Evolutionary conservation across 345 rosid species (phyloP).

Genomic region (Eucalyptus pauciflora): DNA sequence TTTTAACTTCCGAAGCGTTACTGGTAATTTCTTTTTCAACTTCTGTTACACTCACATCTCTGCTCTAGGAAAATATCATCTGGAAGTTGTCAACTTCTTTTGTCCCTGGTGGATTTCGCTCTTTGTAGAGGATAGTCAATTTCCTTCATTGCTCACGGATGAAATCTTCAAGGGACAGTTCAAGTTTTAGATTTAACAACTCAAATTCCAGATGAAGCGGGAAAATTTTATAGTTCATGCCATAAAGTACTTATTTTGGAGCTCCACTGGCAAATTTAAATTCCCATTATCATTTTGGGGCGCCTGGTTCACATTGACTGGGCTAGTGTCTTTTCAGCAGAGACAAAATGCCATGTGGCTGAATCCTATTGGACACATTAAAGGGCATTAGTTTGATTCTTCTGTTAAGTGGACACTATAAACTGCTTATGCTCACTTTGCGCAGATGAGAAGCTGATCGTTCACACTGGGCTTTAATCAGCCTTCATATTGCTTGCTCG

Average conservation of each 20-base stretch:
- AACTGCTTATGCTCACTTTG: neutral
- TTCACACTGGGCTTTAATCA: neutral
- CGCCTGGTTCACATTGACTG: neutral
- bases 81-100: neutral
- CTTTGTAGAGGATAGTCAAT: neutral
- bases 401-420: neutral
- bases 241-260: neutral
- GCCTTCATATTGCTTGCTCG: neutral
- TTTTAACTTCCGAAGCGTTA: constrained; percentile 90
- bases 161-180: neutral
- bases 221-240: neutral
- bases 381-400: neutral
- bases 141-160: neutral
- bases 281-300: neutral
- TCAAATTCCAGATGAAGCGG: neutral
- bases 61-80: neutral
- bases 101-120: neutral
- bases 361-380: neutral
- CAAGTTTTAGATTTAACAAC: neutral
- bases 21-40: constrained; percentile 35
- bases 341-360: neutral
- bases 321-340: neutral
- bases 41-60: neutral
- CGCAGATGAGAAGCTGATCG: neutral
- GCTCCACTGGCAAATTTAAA: neutral